Base-by-base conservation (phyloP, 352 stramenopile species). In the Phytophthora pseudosyringae region DNA sequence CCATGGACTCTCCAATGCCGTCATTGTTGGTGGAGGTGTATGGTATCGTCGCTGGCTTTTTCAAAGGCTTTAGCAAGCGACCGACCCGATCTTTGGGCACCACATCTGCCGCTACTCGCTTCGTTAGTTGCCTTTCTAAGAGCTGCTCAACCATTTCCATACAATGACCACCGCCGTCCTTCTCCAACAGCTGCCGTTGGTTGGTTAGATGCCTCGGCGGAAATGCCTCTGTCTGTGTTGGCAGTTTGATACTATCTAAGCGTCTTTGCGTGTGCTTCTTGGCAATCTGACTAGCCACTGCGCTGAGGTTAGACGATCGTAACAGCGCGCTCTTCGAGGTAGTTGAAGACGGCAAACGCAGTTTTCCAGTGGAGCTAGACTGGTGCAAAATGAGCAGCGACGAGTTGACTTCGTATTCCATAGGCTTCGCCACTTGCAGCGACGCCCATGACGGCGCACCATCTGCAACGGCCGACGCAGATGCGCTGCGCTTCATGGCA, bases 361-460 rank as follows among this genome's bases (percentile, higher is more conserved):
- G 41, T 11, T 74, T 78, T 4, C 44, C 54, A 1, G 58, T 73
- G 11, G 71, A 74, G 3, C 32, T 69, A 12, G 73, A 74, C n/a
- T 82, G 66, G 29, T 88, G 78, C 9, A 88, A 51, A 36, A 88
- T 81, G 15, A 89, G 55, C 13, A 89, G 16, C 29, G 80, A 85
- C 10, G 77, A 86, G 45, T 89, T 82, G 41, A 89, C 80, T 45
- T 85, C 76, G 56, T 83, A 86, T 56, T 88, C 79, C 47, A 75
- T 67, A 0, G 79, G 79, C 15, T 84, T 81, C 4, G 54, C 48
- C 5, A 78, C 62, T 49, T 86, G 66, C 1, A 88, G 52, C 11
- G 79, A 86, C 9, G 78, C 76, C 79, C 79, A 88, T 7, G 79
- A 84, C 51, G 66, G 57, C 5, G 57, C 50, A 5, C 41, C 57